Evolutionary conservation across 192 early-diverging fungal species (phyloP).

Genomic region (Neocallimastix lanati): DNA sequence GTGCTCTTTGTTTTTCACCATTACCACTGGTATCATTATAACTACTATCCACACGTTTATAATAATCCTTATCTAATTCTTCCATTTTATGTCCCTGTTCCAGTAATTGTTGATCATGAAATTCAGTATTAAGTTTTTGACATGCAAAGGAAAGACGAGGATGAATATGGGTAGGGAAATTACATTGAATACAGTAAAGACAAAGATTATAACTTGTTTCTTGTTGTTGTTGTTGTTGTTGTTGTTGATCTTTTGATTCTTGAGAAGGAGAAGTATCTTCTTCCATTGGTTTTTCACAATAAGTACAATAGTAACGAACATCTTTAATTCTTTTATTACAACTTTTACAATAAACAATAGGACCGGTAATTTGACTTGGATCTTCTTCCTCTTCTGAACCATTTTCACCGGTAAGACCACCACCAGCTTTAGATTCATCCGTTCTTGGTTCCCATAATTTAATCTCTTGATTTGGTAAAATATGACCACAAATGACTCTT

Average conservation of each 20-base stretch:
- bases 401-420: not conserved
- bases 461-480: not conserved
- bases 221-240: slow-evolving; percentile 26
- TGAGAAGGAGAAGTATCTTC: slow-evolving; percentile 60
- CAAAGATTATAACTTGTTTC: slow-evolving; percentile 34
- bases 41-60: slow-evolving; percentile 1
- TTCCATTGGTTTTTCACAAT: slow-evolving; percentile 52
- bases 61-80: slow-evolving; percentile 22
- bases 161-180: not conserved
- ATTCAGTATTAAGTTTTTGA: slow-evolving; percentile 16
- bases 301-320: slow-evolving; percentile 47
- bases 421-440: not conserved
- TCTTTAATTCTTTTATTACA: not conserved
- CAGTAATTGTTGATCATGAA: not conserved
- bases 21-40: not conserved
- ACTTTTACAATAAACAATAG: not conserved
- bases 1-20: slow-evolving; percentile 11
- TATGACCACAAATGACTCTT: not conserved
- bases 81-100: slow-evolving; percentile 6
- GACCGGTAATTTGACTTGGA: not conserved
- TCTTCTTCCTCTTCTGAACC: not conserved
- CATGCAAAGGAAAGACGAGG: slow-evolving; percentile 7
- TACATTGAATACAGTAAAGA: slow-evolving; percentile 30
- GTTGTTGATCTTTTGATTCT: slow-evolving; percentile 9
- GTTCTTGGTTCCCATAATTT: not conserved